Conservation (phyloP, 768 basidiomycete genomes). For the Goffeauzyma gilvescens region DNA sequence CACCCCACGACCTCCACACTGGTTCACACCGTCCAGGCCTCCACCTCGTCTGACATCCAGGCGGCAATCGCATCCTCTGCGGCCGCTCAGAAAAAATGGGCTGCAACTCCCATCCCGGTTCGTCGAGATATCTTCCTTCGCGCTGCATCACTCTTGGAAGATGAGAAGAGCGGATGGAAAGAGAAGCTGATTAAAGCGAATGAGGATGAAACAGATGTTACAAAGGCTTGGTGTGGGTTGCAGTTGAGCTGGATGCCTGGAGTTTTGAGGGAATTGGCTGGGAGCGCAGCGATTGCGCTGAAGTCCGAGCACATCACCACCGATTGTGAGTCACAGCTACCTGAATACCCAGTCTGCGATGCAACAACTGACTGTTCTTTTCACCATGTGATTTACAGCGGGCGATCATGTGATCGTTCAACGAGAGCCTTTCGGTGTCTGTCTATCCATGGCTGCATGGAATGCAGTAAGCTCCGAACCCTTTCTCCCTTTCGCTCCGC, state of each 20-base stretch:
- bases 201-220: background rate
- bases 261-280: too few relatives aligned
- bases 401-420: too few relatives aligned
- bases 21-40: background rate
- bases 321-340: too few relatives aligned
- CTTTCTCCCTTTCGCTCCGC: background rate
- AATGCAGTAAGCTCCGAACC: background rate
- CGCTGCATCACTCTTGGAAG: background rate
- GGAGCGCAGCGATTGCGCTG: too few relatives aligned
- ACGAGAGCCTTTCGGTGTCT: slow-evolving; percentile 24
- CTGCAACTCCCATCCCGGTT: background rate
- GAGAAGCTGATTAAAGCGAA: background rate
- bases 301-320: too few relatives aligned
- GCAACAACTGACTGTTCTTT: too few relatives aligned
- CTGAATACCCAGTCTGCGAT: too few relatives aligned
- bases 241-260: too few relatives aligned
- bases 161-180: background rate
- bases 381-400: too few relatives aligned
- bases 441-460: background rate
- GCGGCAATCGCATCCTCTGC: background rate
- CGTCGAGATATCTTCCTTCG: background rate
- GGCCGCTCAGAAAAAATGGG: background rate
- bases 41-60: background rate
- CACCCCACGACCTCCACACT: background rate
- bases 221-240: background rate